These are phyloP conservation scores for Arthroderma uncinatum DNA, from an alignment of 2,329 filamentous ascomycete genomes.

Conservation along the genomic window DNA sequence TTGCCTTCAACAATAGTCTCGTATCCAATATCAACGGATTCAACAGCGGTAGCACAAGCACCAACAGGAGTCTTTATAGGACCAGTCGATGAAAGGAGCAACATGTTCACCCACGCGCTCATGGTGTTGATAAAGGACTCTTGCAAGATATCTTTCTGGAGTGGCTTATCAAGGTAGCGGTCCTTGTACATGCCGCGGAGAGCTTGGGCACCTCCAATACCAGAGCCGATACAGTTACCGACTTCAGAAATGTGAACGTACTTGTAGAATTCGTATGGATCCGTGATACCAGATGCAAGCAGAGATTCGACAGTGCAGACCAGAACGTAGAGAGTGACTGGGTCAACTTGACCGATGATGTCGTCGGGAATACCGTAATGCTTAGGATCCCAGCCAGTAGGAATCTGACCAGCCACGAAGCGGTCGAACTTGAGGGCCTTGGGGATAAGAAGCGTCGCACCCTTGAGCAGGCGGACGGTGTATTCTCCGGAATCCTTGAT, in stretches of 20 bases:
- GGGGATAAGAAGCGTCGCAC: conserved; percentile 85
- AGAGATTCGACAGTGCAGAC: conserved; percentile 89
- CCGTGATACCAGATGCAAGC: conserved; percentile 86
- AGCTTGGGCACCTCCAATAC: conserved; percentile 89
- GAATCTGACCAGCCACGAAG: conserved; percentile 91
- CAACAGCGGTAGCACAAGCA: conserved; percentile 92
- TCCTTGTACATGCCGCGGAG: conserved; percentile 98
- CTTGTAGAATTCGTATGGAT: conserved; percentile 99
- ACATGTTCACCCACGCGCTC: conserved; percentile 99
- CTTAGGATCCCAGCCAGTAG: conserved; percentile 94
- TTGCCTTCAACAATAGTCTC: conserved; percentile 98
- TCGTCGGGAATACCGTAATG: conserved; percentile 94
- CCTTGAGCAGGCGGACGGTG: conserved; percentile 89
- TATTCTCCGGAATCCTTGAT: conserved; percentile 88
- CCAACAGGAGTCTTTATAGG: conserved; percentile 98
- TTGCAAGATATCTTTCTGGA: conserved; percentile 97
- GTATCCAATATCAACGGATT: conserved; percentile 94
- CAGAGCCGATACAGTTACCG: conserved; percentile 95
- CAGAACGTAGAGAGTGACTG: conserved; percentile 87
- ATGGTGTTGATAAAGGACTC: conserved; percentile 99
- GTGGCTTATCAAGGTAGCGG: conserved; percentile 87
- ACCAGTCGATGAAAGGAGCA: conserved; percentile 89
- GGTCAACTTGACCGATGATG: conserved; percentile 95
- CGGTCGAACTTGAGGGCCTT: conserved; percentile 96
- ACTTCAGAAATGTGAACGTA: conserved; percentile 97